Percentiles rank a stretch among this genome's conserved stretches.
Conservation (phyloP, 805 yeast species). For the Ogataea thermomethanolica region DNA sequence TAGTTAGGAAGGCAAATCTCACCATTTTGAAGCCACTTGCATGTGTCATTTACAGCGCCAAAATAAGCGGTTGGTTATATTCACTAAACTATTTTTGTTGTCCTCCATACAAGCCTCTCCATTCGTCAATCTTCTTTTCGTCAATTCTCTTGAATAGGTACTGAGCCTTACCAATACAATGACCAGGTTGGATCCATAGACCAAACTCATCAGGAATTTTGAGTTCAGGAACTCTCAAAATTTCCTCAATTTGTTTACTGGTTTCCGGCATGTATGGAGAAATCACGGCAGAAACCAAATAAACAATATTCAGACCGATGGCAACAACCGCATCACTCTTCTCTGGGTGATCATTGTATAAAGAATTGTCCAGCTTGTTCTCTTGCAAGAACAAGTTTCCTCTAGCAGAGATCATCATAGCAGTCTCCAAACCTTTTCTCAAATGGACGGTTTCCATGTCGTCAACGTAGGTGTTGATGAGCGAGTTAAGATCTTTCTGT, state of each 20-base stretch:
- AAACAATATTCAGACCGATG: conserved; percentile 83
- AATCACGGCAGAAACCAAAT: conserved; percentile 76
- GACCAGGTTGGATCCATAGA: conserved; percentile 69
- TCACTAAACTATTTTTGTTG: conserved; percentile 24
- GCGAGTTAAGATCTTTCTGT: conserved; percentile 55
- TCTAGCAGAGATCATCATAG: conserved; percentile 86
- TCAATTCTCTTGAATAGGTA: conserved; percentile 91
- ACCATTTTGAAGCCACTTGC: background rate
- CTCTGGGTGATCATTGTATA: conserved; percentile 71
- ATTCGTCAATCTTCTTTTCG: conserved; percentile 77
- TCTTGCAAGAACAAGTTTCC: conserved; percentile 97
- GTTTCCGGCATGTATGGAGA: conserved; percentile 92
- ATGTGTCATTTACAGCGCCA: background rate
- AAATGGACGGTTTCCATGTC: conserved; percentile 77
- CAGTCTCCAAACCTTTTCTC: conserved; percentile 86
- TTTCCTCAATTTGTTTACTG: conserved; percentile 62
- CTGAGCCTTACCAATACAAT: conserved; percentile 85
- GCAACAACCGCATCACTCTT: conserved; percentile 90
- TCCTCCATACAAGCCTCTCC: conserved; percentile 89
- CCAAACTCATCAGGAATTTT: conserved; percentile 75
- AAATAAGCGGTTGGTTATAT: conserved; percentile 2
- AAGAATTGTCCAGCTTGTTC: conserved; percentile 85
- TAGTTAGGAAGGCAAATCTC: too few species aligned
- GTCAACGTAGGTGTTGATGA: conserved; percentile 58
- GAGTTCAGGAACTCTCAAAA: conserved; percentile 78